Base-by-base conservation (phyloP, 805 yeast genomes). In the Lipomyces lipofer region DNA sequence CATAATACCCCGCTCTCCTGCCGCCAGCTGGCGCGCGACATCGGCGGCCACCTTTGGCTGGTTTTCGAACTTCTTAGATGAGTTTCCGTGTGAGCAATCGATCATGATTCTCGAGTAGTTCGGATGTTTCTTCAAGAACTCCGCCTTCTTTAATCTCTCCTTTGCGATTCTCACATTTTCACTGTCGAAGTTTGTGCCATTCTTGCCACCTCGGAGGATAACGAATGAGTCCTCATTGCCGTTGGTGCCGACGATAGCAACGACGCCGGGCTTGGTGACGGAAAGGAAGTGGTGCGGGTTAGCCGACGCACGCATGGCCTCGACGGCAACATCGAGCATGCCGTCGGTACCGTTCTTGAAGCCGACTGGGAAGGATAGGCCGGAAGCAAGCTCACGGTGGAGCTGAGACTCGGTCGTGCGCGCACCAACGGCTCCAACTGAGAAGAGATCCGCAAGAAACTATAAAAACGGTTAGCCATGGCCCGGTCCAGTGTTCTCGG, bases 311-410 rank as follows among this genome's bases (percentile, higher is more conserved):
- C 88, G 80, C 69, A 89, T 80, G 27, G 99, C 99, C 69, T 92
- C 99, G 59, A 92, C 78, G 32, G 97, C 96, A 59, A 92, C 97
- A 64, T 89, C 95, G 48, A 94, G 73, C 43, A 91, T 83, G 68
- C 99, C 99, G 71, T 94, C 98, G 38, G 99, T 92, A 68, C 98
- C 98, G 69, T 92, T 92, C 71, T 92, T 92, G 85, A 92, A 92
- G 50, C 99, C 99, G 56, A 92, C 89, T 40, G 99, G 99, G 89
- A 94, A 92, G 2, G 96, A 88, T 44, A 94, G 77, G 29, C 98
- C 99, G 0, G 97, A 90, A 2, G 98, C 96, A 64, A 92, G 80
- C 73, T 92, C 99, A 72, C 99, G 85, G 73, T 92, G 99, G 51
- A 92, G 81, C 76, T 92, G 99, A 36, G 97, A 90, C 76, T 92